Evolutionary conservation across 2,329 filamentous ascomycete species (phyloP).

Genomic region (Penicillium sp.): DNA sequence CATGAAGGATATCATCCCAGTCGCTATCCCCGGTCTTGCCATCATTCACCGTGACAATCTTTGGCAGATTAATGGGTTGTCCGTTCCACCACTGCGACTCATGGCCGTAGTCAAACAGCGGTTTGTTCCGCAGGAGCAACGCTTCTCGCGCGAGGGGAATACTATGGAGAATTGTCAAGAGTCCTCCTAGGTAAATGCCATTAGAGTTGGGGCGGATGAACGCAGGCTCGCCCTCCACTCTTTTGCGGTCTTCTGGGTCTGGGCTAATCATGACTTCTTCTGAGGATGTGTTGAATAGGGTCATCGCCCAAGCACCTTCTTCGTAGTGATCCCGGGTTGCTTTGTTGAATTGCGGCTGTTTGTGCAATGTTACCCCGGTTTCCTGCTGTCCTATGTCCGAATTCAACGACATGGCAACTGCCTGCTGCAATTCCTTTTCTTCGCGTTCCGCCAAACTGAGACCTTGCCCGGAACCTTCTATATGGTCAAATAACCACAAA

Average conservation of each 20-base stretch:
- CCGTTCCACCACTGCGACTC: constrained; percentile 65
- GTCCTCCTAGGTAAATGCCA: constrained; percentile 55
- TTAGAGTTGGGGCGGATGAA: constrained; percentile 58
- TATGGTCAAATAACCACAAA: background rate
- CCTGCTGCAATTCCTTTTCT: constrained; percentile 47
- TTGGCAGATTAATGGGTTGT: constrained; percentile 50
- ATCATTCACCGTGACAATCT: constrained; percentile 50
- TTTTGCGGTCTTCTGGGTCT: constrained; percentile 51
- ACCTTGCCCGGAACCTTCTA: constrained; percentile 29
- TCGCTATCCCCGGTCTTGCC: constrained; percentile 35
- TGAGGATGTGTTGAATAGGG: constrained; percentile 47
- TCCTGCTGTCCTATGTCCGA: constrained; percentile 53
- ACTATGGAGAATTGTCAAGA: constrained; percentile 62
- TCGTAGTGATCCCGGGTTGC: constrained; percentile 58
- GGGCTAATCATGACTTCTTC: constrained; percentile 58
- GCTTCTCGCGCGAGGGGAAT: constrained; percentile 61
- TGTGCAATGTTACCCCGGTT: constrained; percentile 50
- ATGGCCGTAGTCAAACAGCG: constrained; percentile 53
- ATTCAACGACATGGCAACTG: constrained; percentile 49
- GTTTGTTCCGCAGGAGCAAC: constrained; percentile 50
- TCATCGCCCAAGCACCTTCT: constrained; percentile 56
- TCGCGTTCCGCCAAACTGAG: constrained; percentile 46
- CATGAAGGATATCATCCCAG: constrained; percentile 52
- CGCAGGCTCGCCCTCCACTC: constrained; percentile 51
- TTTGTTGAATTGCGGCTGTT: constrained; percentile 52